Base-by-base conservation (phyloP, 441 rosid genomes). In the Breynia disticha region DNA sequence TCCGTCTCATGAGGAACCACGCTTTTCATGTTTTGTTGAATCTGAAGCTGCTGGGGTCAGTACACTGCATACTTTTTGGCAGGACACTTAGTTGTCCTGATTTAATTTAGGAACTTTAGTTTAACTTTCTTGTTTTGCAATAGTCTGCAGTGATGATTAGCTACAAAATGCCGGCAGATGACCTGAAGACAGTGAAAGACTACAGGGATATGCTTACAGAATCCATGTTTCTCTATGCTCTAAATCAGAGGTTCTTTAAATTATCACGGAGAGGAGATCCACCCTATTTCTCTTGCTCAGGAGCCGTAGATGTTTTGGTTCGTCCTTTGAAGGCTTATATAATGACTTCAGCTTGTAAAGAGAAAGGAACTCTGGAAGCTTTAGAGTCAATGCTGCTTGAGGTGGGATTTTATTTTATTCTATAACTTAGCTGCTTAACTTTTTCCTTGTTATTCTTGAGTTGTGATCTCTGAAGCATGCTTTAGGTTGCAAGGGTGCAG, bases 21-120 rank as follows among this genome's bases (percentile, higher is more conserved):
- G 79, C 9, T 76, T 79, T 69, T 90, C 90, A 50, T 83, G 87
- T 75, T 83, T 82, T 66, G 86, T 80, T 59, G 98, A 90, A 76
- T 72, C 90, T 50, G 98, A 87, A 75, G 93, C 96, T 72, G 81
- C 84, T 55, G 96, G 93, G 87, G 98, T 90, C 54, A 73, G 96
- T 76, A 21, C 15, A 16, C 24, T 28, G 16, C 18, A 50, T 50
- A 10, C 2, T 28, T 51, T 35, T 28, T 28, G 8, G 8, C 1
- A 28, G 35, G 35, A 28, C 5, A 28, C 8, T 28, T 28, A 28
- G 7, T 28, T 28, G 8, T 28, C 35, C 8, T 28, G 35, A 28
- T 28, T 28, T 28, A 28, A 9, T 28, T 28, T 9, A 28, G n/a
- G n/a, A n/a, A n/a, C n/a, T n/a, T 1, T 28, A 1, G 35, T 28